phyloP scores from a whole-genome alignment of 169 alveolate genomes.

The Plasmodium relictum region DNA sequence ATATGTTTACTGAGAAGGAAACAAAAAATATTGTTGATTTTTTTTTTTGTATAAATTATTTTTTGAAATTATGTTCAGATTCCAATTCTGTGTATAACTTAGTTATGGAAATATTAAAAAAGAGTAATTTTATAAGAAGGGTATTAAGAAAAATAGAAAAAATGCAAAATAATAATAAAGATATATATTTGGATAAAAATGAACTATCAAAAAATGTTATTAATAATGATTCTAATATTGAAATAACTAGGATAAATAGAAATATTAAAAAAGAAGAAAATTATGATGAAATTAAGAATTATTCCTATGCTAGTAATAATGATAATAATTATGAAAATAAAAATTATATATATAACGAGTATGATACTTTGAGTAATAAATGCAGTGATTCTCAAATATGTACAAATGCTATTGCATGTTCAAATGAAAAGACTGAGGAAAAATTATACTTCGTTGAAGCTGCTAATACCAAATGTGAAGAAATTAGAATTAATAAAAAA shows the following conservation, averaged over 20 bases:
- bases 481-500: neutral
- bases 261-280: neutral
- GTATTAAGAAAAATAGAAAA: slow-evolving; percentile 10
- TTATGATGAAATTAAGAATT: neutral
- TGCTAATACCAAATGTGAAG: neutral
- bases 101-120: slow-evolving; percentile 33
- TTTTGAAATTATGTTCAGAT: slow-evolving; percentile 14
- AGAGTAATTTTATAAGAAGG: slow-evolving; percentile 22
- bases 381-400: neutral
- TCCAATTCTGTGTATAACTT: slow-evolving; percentile 32
- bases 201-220: neutral
- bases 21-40: slow-evolving; percentile 39
- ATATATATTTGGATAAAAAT: no score
- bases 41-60: slow-evolving; percentile 50
- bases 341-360: neutral
- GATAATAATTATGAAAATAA: neutral
- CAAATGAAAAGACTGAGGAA: neutral
- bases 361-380: neutral
- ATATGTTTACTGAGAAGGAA: slow-evolving; percentile 38
- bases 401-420: no score
- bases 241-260: neutral
- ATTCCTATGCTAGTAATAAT: neutral
- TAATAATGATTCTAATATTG: no score
- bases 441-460: neutral
- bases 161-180: neutral